Percentiles rank a stretch among this genome's conserved stretches.
These are phyloP conservation scores for Cryphonectria nitschkei DNA, from an alignment of 2,329 filamentous ascomycete species.

Conservation along the genomic window DNA sequence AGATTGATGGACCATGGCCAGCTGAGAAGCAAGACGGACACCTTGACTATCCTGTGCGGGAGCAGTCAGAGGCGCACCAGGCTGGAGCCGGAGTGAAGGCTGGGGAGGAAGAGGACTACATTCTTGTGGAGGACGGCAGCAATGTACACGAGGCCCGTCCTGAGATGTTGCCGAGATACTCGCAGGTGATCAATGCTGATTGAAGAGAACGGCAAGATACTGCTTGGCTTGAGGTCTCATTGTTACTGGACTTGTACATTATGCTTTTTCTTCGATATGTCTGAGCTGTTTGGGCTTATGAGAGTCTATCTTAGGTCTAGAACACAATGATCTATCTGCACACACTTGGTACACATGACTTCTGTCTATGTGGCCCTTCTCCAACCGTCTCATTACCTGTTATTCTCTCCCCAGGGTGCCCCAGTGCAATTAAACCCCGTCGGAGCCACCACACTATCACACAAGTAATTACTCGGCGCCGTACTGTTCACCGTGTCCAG, in stretches of 20 bases:
- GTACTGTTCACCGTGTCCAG: slow-evolving; percentile 24
- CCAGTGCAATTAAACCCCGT: slow-evolving; percentile 27
- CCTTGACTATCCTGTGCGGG: not conserved
- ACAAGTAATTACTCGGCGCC: slow-evolving; percentile 24
- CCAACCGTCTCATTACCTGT: not conserved
- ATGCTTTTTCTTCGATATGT: too few relatives aligned
- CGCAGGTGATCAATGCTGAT: slow-evolving; percentile 14
- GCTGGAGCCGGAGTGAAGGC: not conserved
- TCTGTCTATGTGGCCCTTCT: not conserved
- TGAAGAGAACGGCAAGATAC: not conserved
- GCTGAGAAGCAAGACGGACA: not conserved
- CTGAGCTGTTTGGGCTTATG: not conserved
- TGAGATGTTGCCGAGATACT: slow-evolving; percentile 14
- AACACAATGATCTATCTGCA: not conserved
- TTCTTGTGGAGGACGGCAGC: not conserved
- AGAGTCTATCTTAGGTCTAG: not conserved
- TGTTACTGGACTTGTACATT: not conserved
- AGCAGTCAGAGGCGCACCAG: not conserved
- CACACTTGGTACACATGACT: not conserved
- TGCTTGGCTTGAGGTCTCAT: not conserved
- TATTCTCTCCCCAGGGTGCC: slow-evolving; percentile 27
- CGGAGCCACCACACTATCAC: slow-evolving; percentile 25
- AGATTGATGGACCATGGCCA: not conserved
- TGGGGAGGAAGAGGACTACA: slow-evolving; percentile 1
- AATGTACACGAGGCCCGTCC: not conserved